Evolutionary conservation across 345 rosid species (phyloP).

Genomic region (Populus euphratica): DNA sequence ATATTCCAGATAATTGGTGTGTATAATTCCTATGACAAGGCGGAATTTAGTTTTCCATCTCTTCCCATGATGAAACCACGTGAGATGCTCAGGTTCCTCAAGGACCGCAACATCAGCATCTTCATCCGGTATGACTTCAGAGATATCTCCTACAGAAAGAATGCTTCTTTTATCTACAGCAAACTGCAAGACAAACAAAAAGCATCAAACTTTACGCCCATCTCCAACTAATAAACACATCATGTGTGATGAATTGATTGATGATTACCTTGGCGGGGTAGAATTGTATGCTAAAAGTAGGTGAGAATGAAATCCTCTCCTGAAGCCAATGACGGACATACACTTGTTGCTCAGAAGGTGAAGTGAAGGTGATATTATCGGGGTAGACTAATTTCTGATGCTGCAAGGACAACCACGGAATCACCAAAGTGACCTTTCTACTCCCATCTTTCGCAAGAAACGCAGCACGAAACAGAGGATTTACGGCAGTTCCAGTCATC

Average conservation of each 20-base stretch:
- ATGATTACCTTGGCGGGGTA: slow-evolving; percentile 80
- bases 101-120: slow-evolving; percentile 88
- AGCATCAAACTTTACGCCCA: neutral
- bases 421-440: slow-evolving; percentile 70
- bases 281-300: slow-evolving; percentile 53
- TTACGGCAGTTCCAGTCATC: slow-evolving; percentile 96
- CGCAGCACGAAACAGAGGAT: slow-evolving; percentile 94
- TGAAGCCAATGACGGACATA: slow-evolving; percentile 77
- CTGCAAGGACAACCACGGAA: slow-evolving; percentile 81
- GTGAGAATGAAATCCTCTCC: slow-evolving; percentile 55
- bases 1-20: slow-evolving; percentile 91
- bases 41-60: slow-evolving; percentile 84
- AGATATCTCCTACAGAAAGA: slow-evolving; percentile 82
- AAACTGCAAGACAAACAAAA: slow-evolving; percentile 50
- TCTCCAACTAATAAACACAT: neutral
- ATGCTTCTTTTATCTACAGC: slow-evolving; percentile 84
- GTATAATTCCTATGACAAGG: slow-evolving; percentile 70
- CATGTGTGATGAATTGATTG: neutral
- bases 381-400: slow-evolving; percentile 82
- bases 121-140: slow-evolving; percentile 64
- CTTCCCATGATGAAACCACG: slow-evolving; percentile 98
- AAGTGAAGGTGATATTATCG: slow-evolving; percentile 42
- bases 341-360: slow-evolving; percentile 67
- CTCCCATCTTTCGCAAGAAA: slow-evolving; percentile 73
- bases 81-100: slow-evolving; percentile 98